Conservation (phyloP, 139 green algal species). For the Eudorina sp. region DNA sequence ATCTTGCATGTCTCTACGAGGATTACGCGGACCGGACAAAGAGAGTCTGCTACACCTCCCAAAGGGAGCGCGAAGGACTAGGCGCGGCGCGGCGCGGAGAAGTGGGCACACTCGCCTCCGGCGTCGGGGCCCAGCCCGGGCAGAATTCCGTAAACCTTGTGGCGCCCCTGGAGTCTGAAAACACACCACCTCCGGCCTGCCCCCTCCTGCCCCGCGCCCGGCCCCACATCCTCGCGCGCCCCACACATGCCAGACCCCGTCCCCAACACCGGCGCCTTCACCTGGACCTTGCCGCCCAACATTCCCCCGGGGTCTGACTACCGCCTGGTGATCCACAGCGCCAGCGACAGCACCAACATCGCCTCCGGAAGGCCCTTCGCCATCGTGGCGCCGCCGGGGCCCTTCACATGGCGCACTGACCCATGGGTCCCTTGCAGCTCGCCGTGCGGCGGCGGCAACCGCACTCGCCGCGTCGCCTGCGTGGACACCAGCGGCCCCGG, state of each 20-base stretch:
- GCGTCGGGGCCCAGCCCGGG: no score
- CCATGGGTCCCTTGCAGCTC: neutral
- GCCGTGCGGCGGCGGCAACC: constrained; percentile 5
- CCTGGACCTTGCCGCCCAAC: neutral
- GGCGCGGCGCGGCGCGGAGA: no score
- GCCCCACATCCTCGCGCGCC: neutral
- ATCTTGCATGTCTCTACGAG: no score
- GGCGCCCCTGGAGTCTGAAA: no score
- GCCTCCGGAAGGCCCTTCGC: neutral
- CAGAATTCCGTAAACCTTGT: no score
- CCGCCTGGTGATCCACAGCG: neutral
- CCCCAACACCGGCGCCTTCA: neutral
- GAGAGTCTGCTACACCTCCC: no score
- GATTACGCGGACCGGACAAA: no score
- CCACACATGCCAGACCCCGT: neutral
- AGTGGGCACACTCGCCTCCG: no score
- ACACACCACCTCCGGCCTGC: no score
- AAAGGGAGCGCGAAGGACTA: no score
- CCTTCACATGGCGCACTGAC: neutral
- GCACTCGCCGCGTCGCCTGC: neutral
- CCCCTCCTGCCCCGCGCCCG: no score
- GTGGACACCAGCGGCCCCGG: neutral
- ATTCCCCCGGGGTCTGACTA: neutral
- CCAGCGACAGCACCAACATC: neutral
- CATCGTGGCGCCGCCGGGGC: neutral